These are phyloP conservation scores for Tagetes erecta DNA, from an alignment of 129 eudicot genomes.

Conservation along the genomic window DNA sequence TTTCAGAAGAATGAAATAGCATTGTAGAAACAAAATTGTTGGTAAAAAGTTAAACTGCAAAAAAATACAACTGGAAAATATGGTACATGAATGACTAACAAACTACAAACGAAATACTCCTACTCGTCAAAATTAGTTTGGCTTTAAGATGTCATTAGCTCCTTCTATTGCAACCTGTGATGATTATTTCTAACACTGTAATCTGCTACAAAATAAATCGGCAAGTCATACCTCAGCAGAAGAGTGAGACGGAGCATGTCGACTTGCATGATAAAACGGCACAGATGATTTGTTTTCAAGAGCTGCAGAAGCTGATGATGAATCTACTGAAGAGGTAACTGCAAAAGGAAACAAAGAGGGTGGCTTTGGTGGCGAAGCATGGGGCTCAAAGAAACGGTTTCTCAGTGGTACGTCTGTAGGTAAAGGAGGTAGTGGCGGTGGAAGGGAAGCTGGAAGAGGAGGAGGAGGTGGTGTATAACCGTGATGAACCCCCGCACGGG, in stretches of 20 bases:
- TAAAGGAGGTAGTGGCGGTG: slow-evolving; percentile 68
- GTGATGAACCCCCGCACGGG: slow-evolving; percentile 28
- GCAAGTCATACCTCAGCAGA: slow-evolving; percentile 47
- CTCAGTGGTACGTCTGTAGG: slow-evolving; percentile 44
- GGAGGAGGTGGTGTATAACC: slow-evolving; percentile 50
- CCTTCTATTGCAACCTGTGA: background rate
- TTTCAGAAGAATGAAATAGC: background rate
- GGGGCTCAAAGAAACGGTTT: slow-evolving; percentile 38
- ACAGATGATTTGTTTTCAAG: slow-evolving; percentile 38
- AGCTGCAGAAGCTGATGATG: slow-evolving; percentile 39
- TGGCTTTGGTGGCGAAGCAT: slow-evolving; percentile 34
- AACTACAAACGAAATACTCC: background rate
- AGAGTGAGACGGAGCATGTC: slow-evolving; percentile 39
- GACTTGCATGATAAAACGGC: slow-evolving; percentile 33
- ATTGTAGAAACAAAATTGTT: background rate
- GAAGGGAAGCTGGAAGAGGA: slow-evolving; percentile 80
- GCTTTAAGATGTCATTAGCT: background rate
- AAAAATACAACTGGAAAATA: background rate
- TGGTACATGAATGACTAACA: background rate
- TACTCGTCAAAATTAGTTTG: background rate
- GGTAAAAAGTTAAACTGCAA: background rate
- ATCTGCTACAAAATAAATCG: background rate
- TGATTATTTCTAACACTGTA: background rate
- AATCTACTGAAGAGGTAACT: slow-evolving; percentile 37
- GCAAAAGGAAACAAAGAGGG: slow-evolving; percentile 54